phyloP scores from a whole-genome alignment of 2,329 filamentous ascomycete species.

The Penicillium sp. region DNA sequence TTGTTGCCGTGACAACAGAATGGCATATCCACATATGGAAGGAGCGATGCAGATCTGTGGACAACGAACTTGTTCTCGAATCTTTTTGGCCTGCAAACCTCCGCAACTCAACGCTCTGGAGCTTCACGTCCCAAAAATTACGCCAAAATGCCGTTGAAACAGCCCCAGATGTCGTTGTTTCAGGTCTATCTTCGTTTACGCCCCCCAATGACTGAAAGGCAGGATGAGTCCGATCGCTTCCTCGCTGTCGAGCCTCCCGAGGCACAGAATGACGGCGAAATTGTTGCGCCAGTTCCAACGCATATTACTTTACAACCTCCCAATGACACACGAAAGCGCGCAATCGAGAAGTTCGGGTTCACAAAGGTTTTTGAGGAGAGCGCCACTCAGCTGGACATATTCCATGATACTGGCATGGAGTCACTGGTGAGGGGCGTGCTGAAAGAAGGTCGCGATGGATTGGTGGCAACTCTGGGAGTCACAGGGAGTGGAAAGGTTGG shows the following conservation, averaged over 20 bases:
- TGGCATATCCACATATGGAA: constrained; percentile 3
- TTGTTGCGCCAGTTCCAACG: constrained; percentile 48
- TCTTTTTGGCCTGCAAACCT: constrained; percentile 5
- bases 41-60: constrained; percentile 12
- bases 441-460: constrained; percentile 79
- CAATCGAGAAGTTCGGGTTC: constrained; percentile 91
- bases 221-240: constrained; percentile 62
- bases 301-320: constrained; percentile 79
- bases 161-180: constrained; percentile 66
- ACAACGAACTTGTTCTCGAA: constrained; percentile 6
- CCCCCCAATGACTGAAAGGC: constrained; percentile 55
- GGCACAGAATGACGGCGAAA: constrained; percentile 32
- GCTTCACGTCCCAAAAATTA: background rate
- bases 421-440: constrained; percentile 79
- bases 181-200: constrained; percentile 87
- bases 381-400: constrained; percentile 80
- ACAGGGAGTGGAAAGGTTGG: constrained; percentile 94
- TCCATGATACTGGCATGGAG: constrained; percentile 74
- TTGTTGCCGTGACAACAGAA: constrained; percentile 14
- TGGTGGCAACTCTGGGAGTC: constrained; percentile 88
- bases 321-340: constrained; percentile 77
- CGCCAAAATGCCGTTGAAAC: constrained; percentile 39
- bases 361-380: constrained; percentile 90
- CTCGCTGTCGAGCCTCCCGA: constrained; percentile 69
- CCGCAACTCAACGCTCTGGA: constrained; percentile 8